These are phyloP conservation scores for Pythium angustatum DNA, from an alignment of 352 stramenopile genomes.

Conservation along the genomic window DNA sequence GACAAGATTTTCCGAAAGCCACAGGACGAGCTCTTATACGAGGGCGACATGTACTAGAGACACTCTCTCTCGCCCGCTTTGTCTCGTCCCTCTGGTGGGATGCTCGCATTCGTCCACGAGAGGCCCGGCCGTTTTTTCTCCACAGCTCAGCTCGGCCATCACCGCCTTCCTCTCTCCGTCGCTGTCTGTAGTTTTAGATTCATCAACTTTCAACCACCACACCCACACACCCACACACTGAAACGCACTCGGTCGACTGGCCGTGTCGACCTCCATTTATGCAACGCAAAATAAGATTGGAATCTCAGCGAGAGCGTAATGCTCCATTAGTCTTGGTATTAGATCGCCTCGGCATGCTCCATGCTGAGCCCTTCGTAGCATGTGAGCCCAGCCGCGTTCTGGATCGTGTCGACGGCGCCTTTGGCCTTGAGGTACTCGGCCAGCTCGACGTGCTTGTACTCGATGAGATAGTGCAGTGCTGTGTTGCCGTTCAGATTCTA, in stretches of 20 bases:
- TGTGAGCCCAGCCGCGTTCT: slow-evolving; percentile 91
- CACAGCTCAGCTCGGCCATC: neutral
- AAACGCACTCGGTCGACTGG: neutral
- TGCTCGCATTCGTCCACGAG: slow-evolving; percentile 6
- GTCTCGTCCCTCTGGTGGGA: slow-evolving; percentile 22
- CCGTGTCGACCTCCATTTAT: slow-evolving; percentile 10
- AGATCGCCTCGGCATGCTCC: slow-evolving; percentile 49
- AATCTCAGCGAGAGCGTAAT: neutral
- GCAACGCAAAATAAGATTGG: neutral
- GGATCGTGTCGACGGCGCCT: slow-evolving; percentile 90
- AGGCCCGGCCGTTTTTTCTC: neutral
- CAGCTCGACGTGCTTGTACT: slow-evolving; percentile 91
- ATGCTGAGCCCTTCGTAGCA: slow-evolving; percentile 93
- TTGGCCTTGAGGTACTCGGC: slow-evolving; percentile 94
- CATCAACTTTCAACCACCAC: slow-evolving; percentile 9
- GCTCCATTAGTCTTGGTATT: slow-evolving; percentile 7
- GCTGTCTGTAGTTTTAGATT: slow-evolving; percentile 39
- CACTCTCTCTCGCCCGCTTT: neutral
- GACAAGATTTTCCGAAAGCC: slow-evolving; percentile 89
- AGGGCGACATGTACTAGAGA: slow-evolving; percentile 89
- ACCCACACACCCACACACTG: neutral
- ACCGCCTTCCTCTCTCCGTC: neutral
- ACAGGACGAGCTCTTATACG: slow-evolving; percentile 82
- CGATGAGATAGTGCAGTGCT: slow-evolving; percentile 94
- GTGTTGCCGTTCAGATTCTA: slow-evolving; percentile 96